phyloP scores from a whole-genome alignment of 2,329 filamentous ascomycete species.

The Coleophoma cylindrospora region DNA sequence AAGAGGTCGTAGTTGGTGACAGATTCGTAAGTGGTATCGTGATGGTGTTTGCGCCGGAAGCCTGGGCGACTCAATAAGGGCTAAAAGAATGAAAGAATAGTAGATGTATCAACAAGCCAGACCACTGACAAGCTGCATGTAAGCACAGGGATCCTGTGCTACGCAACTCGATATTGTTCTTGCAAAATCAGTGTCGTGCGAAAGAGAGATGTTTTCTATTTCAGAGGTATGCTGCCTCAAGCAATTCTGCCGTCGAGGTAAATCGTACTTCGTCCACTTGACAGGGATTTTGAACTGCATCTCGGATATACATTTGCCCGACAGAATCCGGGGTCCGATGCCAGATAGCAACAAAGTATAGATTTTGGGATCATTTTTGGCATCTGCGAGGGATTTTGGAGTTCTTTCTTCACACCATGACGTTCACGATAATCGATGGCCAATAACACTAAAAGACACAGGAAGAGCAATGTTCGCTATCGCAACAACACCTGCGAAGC shows the following conservation, averaged over 20 bases:
- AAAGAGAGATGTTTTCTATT: no score
- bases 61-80: neutral
- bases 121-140: neutral
- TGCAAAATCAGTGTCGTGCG: neutral
- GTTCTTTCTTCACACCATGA: neutral
- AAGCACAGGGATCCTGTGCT: neutral
- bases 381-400: neutral
- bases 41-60: no score
- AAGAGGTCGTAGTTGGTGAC: no score
- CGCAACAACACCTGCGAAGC: slow-evolving; percentile 77
- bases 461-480: slow-evolving; percentile 55
- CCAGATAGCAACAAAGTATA: no score
- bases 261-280: no score
- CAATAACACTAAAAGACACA: slow-evolving; percentile 2
- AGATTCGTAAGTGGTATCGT: no score
- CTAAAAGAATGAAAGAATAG: neutral
- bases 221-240: no score
- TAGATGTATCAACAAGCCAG: neutral
- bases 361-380: no score
- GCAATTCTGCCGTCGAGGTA: no score
- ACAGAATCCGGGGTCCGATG: no score
- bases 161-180: neutral
- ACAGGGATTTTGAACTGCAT: no score
- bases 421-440: slow-evolving; percentile 10
- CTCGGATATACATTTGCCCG: no score